Evolutionary conservation across 1,139 yeast species (phyloP), one percentile per base, ranked within the genome.

Genomic region (Blastobotrys ciferrii): DNA sequence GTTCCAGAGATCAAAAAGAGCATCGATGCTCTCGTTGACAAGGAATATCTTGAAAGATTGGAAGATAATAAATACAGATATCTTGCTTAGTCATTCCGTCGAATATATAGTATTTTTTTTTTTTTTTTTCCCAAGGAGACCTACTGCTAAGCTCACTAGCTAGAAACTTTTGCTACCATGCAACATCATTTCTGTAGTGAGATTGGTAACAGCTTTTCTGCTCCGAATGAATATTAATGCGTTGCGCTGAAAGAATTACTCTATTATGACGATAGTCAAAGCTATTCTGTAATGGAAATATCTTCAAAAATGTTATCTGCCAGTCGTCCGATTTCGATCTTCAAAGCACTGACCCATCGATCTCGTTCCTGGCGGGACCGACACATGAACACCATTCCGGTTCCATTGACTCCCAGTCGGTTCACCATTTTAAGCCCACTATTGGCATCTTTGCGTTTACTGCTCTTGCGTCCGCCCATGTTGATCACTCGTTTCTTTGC

Each of bases 1-100:
- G 82, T 88, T 25, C 76, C 88, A 13, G 95, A 91, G 64, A 85
- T 92, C 61, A 92, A 92, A 71, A 80, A 82, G 64, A 88, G 91
- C 38, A 87, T 92, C 58, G 96, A 88, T 63, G 78, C 77, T 44
- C 77, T 92, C 66, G 85, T 92, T 49, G 97, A 91, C 57, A 82
- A 84, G 67, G 95, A 87, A 62, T 92, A 88, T 64, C 71, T 92
- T 55, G 82, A 81, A 59, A 82, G 98, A 67, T 74, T 80, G 43
- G 92, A 84, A 51, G 83, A 80, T 50, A 86, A 83, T 61, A 76
- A 82, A 46, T 89, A 88, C 64, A 84, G 84, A 59, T 92, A 92
- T 65, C 72, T 89, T 57, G 94, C 96, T 32, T 82, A 67, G 55
- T 12, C 19, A 9, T 23, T 12, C 38, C n/a, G n/a, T 38, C 20